Base-by-base conservation (phyloP, 352 stramenopile species). In the Phytophthora constricta region DNA sequence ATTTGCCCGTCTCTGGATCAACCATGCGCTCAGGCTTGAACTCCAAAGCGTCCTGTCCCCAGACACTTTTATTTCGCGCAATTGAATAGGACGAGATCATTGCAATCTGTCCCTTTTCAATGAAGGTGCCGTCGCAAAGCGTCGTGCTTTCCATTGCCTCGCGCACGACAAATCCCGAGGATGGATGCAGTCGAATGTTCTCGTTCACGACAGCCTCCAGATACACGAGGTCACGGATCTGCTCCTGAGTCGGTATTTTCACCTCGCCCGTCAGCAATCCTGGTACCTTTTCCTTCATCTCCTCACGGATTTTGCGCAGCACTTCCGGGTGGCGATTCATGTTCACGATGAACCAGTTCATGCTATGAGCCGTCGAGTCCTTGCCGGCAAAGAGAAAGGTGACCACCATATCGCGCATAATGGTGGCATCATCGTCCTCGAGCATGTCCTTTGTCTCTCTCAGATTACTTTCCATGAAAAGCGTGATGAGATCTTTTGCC, bases 381-480 rank as follows among this genome's bases (percentile, higher is more conserved):
- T 82, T 73, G 53, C 82, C 84, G n/a, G 78, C 84, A 26, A 91
- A 75, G 48, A 92, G 70, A 47, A 91, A 87, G 54, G 73, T 89
- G 47, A 90, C 65, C 16, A 89, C 69, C 56, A 92, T 84, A 60
- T 91, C 78, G n/a, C 79, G 77, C 19, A 92, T 67, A 23, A 70
- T 60, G 28, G 65, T 62, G 22, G 64, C 42, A 23, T 75, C 63
- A 25, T 77, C 64, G 26, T 69, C 50, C 11, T 65, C 46, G 19
- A 64, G 45, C n/a, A 63, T 48, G 23, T 65, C 48, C 20, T 77
- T 52, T 17, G 65, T 70, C 11, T 67, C 45, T 19, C 57, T 47
- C 14, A 74, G 33, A 19, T 75, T 72, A 52, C 52, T 76, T 31
- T 85, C 68, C 26, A 87, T 57, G 39, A 80, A 78, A 8, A 80